Percentiles rank a stretch among this genome's conserved stretches.
phyloP scores from a whole-genome alignment of 139 green algal genomes.

The Closterium sp. region DNA sequence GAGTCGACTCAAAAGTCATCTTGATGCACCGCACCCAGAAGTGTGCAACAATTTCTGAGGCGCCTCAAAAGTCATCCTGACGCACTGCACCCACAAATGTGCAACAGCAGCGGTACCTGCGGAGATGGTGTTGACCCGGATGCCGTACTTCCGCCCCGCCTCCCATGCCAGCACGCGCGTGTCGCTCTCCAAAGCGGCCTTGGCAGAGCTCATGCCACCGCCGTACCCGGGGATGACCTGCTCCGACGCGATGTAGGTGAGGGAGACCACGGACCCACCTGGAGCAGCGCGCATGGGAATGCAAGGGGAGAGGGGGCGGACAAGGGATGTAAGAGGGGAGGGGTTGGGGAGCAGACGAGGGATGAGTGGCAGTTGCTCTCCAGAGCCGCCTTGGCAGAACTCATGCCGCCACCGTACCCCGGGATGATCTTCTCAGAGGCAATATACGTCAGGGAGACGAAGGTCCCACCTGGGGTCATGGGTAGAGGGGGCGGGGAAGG shows the following conservation, averaged over 20 bases:
- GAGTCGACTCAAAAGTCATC: too few relatives aligned
- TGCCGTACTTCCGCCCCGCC: conserved; percentile 87
- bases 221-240: conserved; percentile 94
- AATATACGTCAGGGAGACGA: conserved; percentile 95
- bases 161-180: conserved; percentile 90
- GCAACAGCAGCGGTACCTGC: conserved; percentile 75
- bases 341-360: not conserved
- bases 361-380: conserved; percentile 62
- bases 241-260: conserved; percentile 96
- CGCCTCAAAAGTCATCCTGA: too few relatives aligned
- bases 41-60: too few relatives aligned
- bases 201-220: conserved; percentile 95
- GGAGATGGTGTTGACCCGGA: conserved; percentile 91
- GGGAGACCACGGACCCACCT: conserved; percentile 79
- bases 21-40: too few relatives aligned
- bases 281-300: not conserved
- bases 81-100: too few relatives aligned
- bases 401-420: conserved; percentile 98
- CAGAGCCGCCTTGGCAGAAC: conserved; percentile 86
- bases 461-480: conserved; percentile 59
- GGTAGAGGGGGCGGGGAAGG: too few relatives aligned
- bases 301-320: too few relatives aligned
- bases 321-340: too few relatives aligned
- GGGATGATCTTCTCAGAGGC: conserved; percentile 88
- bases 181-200: conserved; percentile 79